phyloP scores from a whole-genome alignment of 1,284 basidiomycete species.

The Leccinum solheimii region DNA sequence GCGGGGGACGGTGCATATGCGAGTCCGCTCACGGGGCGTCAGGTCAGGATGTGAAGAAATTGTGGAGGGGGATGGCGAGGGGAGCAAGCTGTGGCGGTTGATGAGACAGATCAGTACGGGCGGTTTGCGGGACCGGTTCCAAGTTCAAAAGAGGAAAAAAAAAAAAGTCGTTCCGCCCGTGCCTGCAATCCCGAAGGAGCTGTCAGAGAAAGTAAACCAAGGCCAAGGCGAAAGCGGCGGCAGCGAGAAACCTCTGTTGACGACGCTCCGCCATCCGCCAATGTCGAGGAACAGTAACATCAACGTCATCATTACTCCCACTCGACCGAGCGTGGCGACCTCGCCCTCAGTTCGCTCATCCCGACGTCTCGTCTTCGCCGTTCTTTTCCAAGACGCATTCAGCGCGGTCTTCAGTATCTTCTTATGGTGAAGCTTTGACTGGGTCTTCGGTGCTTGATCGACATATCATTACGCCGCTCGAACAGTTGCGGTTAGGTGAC shows the following conservation, averaged over 20 bases:
- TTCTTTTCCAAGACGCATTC: slow-evolving; percentile 53
- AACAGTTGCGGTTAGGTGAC: slow-evolving; percentile 41
- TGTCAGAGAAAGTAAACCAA: slow-evolving; percentile 15
- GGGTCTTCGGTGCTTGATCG: slow-evolving; percentile 36
- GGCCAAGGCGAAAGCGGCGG: slow-evolving; percentile 9
- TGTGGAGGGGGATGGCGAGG: slow-evolving; percentile 20
- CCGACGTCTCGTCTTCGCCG: slow-evolving; percentile 49
- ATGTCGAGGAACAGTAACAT: background rate
- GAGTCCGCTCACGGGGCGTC: slow-evolving; percentile 1
- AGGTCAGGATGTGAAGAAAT: slow-evolving; percentile 9
- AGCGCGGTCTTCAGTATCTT: slow-evolving; percentile 55
- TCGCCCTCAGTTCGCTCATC: slow-evolving; percentile 58
- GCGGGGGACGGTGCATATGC: slow-evolving; percentile 9
- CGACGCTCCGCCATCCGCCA: background rate
- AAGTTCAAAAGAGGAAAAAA: slow-evolving; percentile 16
- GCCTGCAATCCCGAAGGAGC: slow-evolving; percentile 53
- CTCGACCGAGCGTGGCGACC: slow-evolving; percentile 43
- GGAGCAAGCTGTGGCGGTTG: slow-evolving; percentile 60
- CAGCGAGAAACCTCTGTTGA: slow-evolving; percentile 22
- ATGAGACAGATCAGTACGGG: slow-evolving; percentile 70
- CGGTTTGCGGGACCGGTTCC: slow-evolving; percentile 59
- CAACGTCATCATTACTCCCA: slow-evolving; percentile 13
- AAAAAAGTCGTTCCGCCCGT: slow-evolving; percentile 48
- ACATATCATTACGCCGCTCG: slow-evolving; percentile 54
- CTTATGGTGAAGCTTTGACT: slow-evolving; percentile 46